Percentiles rank a stretch among this genome's conserved stretches.
These are phyloP conservation scores for Tylopilus plumbeoviolaceoides DNA, from an alignment of 768 basidiomycete genomes.

Conservation along the genomic window DNA sequence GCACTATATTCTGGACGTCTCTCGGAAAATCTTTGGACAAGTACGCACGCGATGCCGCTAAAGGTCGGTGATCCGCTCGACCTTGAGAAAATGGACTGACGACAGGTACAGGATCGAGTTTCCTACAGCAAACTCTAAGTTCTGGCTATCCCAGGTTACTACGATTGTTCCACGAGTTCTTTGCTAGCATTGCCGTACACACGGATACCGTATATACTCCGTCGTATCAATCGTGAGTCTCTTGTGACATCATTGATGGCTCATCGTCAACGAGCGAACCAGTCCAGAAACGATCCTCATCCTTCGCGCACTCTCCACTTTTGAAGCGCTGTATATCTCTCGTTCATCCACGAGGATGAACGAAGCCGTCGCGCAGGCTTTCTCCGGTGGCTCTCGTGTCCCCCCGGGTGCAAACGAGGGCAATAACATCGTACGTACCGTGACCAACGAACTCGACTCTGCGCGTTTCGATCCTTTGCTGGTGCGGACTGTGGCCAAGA, in stretches of 20 bases:
- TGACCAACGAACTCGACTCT: slow-evolving; percentile 75
- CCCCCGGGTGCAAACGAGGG: slow-evolving; percentile 79
- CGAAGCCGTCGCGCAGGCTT: slow-evolving; percentile 73
- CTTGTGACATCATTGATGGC: not conserved
- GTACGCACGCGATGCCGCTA: slow-evolving; percentile 73
- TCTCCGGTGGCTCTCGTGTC: slow-evolving; percentile 63
- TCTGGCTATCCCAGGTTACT: slow-evolving; percentile 83
- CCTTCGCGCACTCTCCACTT: slow-evolving; percentile 74
- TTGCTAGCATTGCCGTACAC: slow-evolving; percentile 90
- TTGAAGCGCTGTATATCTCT: slow-evolving; percentile 87
- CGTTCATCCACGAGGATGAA: slow-evolving; percentile 80
- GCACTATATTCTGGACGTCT: slow-evolving; percentile 86
- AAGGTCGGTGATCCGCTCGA: slow-evolving; percentile 45
- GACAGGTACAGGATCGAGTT: slow-evolving; percentile 64
- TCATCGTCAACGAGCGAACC: not conserved
- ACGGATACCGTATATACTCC: slow-evolving; percentile 91
- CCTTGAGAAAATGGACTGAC: slow-evolving; percentile 2
- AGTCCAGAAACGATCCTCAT: slow-evolving; percentile 92
- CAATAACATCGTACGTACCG: slow-evolving; percentile 64
- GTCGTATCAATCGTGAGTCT: slow-evolving; percentile 71
- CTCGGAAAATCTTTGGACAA: slow-evolving; percentile 79
- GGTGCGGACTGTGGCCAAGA: slow-evolving; percentile 73
- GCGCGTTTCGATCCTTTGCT: slow-evolving; percentile 72
- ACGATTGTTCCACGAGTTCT: slow-evolving; percentile 94
- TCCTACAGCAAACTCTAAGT: slow-evolving; percentile 86